Conservation (phyloP, 176 grass and related monocot genomes). For the Triticum aestivum region DNA sequence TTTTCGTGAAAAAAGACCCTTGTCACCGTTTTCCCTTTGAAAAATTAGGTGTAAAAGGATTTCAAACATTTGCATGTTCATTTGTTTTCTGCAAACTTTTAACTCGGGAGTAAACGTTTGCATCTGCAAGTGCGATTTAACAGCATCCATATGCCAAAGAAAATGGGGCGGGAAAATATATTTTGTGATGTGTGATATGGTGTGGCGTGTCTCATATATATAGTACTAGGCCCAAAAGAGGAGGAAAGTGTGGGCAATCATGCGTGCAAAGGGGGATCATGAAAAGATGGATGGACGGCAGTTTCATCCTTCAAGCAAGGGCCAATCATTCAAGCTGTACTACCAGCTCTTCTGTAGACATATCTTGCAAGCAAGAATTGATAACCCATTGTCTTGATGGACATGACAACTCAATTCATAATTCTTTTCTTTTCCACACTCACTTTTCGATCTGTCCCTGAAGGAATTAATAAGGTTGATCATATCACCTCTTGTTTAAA, state of each 20-base stretch:
- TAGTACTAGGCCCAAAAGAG: constrained; percentile 39
- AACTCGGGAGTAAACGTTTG: background rate
- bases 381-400: background rate
- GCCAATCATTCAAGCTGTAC: constrained; percentile 38
- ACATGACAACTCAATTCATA: background rate
- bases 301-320: constrained; percentile 40
- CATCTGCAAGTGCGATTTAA: background rate
- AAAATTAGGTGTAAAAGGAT: background rate
- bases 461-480: background rate
- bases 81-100: background rate
- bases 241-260: constrained; percentile 38
- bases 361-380: constrained; percentile 46
- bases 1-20: background rate
- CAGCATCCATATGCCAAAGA: too few species aligned
- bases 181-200: background rate
- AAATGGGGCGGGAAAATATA: background rate
- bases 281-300: constrained; percentile 40
- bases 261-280: constrained; percentile 22
- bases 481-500: background rate
- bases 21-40: background rate
- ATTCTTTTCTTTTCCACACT: background rate
- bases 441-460: background rate
- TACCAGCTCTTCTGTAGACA: background rate
- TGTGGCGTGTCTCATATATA: constrained; percentile 23
- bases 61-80: background rate